Conservation (phyloP, 2,329 filamentous ascomycete species). For the Fragosphaeria purpurea region DNA sequence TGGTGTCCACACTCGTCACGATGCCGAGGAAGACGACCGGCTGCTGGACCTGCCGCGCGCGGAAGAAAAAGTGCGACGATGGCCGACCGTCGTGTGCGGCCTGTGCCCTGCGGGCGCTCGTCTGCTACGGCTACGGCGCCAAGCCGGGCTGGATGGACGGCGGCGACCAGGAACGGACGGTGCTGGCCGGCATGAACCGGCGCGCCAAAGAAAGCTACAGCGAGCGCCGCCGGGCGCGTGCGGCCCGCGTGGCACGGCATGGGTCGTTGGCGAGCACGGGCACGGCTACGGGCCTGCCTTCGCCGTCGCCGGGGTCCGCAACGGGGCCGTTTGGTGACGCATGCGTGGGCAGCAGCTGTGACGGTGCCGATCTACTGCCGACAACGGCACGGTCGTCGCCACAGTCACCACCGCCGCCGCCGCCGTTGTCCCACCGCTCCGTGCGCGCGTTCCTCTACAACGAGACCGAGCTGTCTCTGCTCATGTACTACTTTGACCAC, state of each 20-base stretch:
- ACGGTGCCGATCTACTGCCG: too few relatives aligned
- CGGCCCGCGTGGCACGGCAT: background rate
- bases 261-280: background rate
- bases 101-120: slow-evolving; percentile 2
- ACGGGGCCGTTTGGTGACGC: too few relatives aligned
- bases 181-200: slow-evolving; percentile 5
- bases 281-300: too few relatives aligned
- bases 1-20: too few relatives aligned
- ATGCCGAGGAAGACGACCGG: slow-evolving; percentile 9
- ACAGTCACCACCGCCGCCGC: too few relatives aligned
- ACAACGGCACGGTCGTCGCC: too few relatives aligned
- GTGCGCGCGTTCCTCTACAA: background rate
- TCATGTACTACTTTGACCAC: slow-evolving; percentile 10
- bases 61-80: slow-evolving; percentile 10
- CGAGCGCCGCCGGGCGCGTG: slow-evolving; percentile 4
- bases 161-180: background rate
- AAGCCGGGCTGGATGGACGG: slow-evolving; percentile 9
- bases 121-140: slow-evolving; percentile 5
- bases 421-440: background rate
- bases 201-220: slow-evolving; percentile 9
- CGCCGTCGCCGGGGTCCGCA: too few relatives aligned
- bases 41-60: slow-evolving; percentile 9
- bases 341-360: too few relatives aligned
- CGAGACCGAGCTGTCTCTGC: slow-evolving; percentile 3
- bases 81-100: slow-evolving; percentile 3